These are phyloP conservation scores for Castanea crenata DNA, from an alignment of 306 rosid genomes.

Conservation along the genomic window DNA sequence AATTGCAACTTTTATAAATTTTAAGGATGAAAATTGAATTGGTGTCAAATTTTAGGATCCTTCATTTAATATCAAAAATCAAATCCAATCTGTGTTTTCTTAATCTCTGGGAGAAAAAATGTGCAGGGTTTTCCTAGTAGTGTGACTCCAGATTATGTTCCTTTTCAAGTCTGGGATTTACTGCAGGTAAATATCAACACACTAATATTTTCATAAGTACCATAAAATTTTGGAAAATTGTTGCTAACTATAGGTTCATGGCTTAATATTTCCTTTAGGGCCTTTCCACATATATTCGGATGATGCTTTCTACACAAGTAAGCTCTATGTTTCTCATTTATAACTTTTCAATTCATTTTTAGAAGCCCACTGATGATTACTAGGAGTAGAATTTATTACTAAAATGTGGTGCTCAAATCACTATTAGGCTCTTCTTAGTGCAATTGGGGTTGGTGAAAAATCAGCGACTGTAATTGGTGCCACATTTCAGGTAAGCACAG, in stretches of 20 bases:
- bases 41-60: too few relatives aligned
- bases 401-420: constrained; percentile 14
- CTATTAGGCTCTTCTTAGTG: constrained; percentile 81
- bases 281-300: constrained; percentile 86
- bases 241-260: neutral
- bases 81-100: neutral
- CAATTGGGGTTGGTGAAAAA: constrained; percentile 97
- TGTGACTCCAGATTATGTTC: constrained; percentile 88
- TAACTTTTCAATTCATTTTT: constrained; percentile 1
- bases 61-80: neutral
- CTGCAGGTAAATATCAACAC: constrained; percentile 59
- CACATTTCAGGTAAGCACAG: constrained; percentile 79
- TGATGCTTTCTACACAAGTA: constrained; percentile 99
- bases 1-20: too few relatives aligned
- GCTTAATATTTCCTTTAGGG: constrained; percentile 44
- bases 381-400: neutral
- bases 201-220: neutral
- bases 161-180: constrained; percentile 94
- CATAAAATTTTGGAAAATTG: neutral
- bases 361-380: neutral
- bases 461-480: constrained; percentile 96
- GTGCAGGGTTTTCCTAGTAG: constrained; percentile 91
- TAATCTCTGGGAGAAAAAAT: neutral
- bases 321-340: constrained; percentile 1
- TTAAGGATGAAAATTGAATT: too few relatives aligned